Conservation (phyloP, 176 grass and related monocot species). For the Triticum monococcum region DNA sequence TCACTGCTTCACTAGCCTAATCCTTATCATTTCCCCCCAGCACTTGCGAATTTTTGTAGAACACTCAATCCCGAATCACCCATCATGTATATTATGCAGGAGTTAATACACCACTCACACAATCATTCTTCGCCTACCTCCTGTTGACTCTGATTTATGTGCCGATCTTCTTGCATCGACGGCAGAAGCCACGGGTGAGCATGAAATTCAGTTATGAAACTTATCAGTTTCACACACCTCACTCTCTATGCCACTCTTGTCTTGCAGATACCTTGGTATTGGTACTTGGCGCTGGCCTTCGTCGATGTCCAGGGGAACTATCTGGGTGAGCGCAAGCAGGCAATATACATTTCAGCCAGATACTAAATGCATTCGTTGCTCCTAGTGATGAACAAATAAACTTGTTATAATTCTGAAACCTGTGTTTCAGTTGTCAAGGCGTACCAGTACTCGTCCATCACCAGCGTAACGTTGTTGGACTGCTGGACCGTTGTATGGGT, state of each 20-base stretch:
- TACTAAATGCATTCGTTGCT: background rate
- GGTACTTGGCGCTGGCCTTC: conserved; percentile 53
- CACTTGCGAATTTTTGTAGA: no score
- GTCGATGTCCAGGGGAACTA: conserved; percentile 62
- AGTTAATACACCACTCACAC: conserved; percentile 45
- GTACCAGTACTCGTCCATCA: conserved; percentile 61
- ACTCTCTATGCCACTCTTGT: background rate
- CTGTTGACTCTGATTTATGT: conserved; percentile 47
- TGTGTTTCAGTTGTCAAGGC: conserved; percentile 47
- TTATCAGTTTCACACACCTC: background rate
- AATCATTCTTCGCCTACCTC: conserved; percentile 56
- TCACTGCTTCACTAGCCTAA: no score
- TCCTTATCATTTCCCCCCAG: no score
- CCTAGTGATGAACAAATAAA: no score
- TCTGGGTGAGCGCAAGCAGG: conserved; percentile 29
- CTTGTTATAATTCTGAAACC: background rate
- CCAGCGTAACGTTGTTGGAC: conserved; percentile 48
- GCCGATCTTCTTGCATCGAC: conserved; percentile 31
- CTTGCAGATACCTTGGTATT: conserved; percentile 72
- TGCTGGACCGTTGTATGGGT: conserved; percentile 57
- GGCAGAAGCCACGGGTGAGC: conserved; percentile 38
- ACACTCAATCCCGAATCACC: no score
- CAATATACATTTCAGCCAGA: background rate
- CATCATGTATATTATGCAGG: conserved; percentile 17
- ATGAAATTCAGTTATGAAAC: background rate